A percentile compares a stretch with the other conserved stretches of the same genome.
phyloP scores from a whole-genome alignment of 1,284 basidiomycete genomes.

The Xerocomus minutiporus region DNA sequence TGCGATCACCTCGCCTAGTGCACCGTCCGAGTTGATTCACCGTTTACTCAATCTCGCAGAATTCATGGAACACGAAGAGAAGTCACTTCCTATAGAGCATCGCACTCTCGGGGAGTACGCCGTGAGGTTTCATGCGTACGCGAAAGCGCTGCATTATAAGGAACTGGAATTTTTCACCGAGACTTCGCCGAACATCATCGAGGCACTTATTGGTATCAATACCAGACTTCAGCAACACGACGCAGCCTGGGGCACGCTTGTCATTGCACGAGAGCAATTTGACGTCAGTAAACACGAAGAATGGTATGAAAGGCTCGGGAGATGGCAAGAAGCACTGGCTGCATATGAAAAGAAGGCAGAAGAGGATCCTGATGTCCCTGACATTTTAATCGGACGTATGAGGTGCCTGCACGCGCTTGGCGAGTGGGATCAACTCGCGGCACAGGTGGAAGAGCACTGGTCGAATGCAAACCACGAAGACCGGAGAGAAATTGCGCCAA shows the following conservation, averaged over 20 bases:
- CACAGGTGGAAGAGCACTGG: constrained; percentile 90
- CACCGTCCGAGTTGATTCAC: constrained; percentile 92
- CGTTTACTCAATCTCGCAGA: constrained; percentile 94
- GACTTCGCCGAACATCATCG: constrained; percentile 83
- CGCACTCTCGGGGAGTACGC: constrained; percentile 93
- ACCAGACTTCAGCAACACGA: constrained; percentile 96
- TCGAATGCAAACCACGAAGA: constrained; percentile 79
- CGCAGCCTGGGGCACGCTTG: constrained; percentile 91
- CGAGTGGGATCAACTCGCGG: constrained; percentile 93
- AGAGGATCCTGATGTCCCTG: constrained; percentile 65
- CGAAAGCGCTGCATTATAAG: constrained; percentile 98
- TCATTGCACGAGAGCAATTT: constrained; percentile 81
- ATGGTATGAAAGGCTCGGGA: constrained; percentile 96
- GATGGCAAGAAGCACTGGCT: constrained; percentile 92
- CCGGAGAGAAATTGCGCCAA: constrained; percentile 88
- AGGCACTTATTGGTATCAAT: constrained; percentile 95
- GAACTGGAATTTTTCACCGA: constrained; percentile 97
- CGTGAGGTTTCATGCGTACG: constrained; percentile 91
- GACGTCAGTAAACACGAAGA: constrained; percentile 88
- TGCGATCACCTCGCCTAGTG: constrained; percentile 77
- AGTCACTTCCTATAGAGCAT: constrained; percentile 91
- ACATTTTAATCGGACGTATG: constrained; percentile 85
- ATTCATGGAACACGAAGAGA: constrained; percentile 99
- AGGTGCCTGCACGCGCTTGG: constrained; percentile 96
- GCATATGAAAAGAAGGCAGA: constrained; percentile 82